Conservation (phyloP, 805 yeast species). For the Schwanniomyces occidentalis region DNA sequence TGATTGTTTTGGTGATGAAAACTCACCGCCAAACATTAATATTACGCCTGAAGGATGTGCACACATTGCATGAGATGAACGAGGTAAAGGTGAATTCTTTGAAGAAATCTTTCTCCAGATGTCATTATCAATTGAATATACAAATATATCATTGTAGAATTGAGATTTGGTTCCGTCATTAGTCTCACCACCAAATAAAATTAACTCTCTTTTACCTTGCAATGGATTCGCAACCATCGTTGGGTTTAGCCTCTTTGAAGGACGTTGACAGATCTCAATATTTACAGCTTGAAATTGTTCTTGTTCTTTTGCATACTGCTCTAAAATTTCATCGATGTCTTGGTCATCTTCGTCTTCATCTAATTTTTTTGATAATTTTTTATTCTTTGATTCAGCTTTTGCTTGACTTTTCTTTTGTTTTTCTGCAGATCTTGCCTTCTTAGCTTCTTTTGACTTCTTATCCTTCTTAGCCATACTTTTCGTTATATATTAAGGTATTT, state of each 20-base stretch:
- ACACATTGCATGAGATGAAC: slow-evolving; percentile 92
- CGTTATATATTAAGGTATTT: no score
- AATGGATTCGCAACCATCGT: slow-evolving; percentile 73
- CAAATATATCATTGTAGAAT: slow-evolving; percentile 79
- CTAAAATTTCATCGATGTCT: slow-evolving; percentile 82
- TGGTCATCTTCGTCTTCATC: slow-evolving; percentile 83
- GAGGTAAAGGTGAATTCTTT: slow-evolving; percentile 85
- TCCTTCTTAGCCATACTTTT: slow-evolving; percentile 79
- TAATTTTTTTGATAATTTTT: slow-evolving; percentile 70
- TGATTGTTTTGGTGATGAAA: slow-evolving; percentile 92
- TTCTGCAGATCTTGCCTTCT: slow-evolving; percentile 83
- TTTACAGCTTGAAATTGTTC: slow-evolving; percentile 71
- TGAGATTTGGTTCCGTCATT: slow-evolving; percentile 52
- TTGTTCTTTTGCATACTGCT: slow-evolving; percentile 77
- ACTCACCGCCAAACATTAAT: slow-evolving; percentile 93
- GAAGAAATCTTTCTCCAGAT: slow-evolving; percentile 79
- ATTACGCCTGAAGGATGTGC: slow-evolving; percentile 89
- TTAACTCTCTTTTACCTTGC: slow-evolving; percentile 73
- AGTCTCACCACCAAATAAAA: slow-evolving; percentile 89
- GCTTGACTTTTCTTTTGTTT: slow-evolving; percentile 73
- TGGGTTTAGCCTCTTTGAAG: slow-evolving; percentile 70
- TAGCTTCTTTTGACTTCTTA: slow-evolving; percentile 86
- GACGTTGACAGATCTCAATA: slow-evolving; percentile 57
- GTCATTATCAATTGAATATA: slow-evolving; percentile 74
- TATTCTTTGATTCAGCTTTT: slow-evolving; percentile 73